Evolutionary conservation across 2,329 filamentous ascomycete genomes (phyloP).

Genomic region (Corynespora cassiicola): DNA sequence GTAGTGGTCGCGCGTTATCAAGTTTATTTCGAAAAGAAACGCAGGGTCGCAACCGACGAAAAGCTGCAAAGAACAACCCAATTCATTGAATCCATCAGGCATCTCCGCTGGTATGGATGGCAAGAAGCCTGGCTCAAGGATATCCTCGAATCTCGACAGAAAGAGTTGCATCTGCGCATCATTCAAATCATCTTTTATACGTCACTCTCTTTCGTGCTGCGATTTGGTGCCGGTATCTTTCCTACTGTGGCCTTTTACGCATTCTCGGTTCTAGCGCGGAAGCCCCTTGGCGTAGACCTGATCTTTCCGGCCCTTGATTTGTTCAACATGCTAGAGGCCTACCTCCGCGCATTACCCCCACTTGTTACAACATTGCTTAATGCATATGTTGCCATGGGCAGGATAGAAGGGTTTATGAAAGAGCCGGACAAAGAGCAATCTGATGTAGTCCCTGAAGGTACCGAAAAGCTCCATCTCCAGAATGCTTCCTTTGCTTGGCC

Average conservation of each 20-base stretch:
- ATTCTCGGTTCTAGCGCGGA: conserved; percentile 74
- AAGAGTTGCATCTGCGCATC: conserved; percentile 71
- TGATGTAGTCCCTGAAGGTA: conserved; percentile 45
- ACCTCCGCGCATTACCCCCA: conserved; percentile 75
- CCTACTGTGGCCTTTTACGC: conserved; percentile 82
- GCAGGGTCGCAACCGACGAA: conserved; percentile 76
- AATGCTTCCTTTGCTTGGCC: conserved; percentile 82
- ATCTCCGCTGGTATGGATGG: conserved; percentile 84
- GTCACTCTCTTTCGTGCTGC: conserved; percentile 72
- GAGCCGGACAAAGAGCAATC: conserved; percentile 76
- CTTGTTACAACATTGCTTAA: conserved; percentile 81
- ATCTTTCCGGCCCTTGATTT: conserved; percentile 87
- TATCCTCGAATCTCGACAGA: conserved; percentile 71
- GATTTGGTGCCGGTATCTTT: conserved; percentile 74
- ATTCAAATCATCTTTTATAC: conserved; percentile 68
- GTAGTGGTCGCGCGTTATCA: conserved; percentile 70
- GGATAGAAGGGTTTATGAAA: conserved; percentile 85
- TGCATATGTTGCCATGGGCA: conserved; percentile 79
- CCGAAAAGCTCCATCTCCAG: conserved; percentile 56
- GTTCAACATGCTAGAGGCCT: conserved; percentile 76
- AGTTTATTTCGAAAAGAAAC: conserved; percentile 71
- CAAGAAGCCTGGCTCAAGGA: conserved; percentile 75
- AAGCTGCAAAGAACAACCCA: conserved; percentile 83
- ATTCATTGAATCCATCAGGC: conserved; percentile 85
- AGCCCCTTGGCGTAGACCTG: conserved; percentile 76